Percentiles rank a stretch among this genome's conserved stretches.
These are phyloP conservation scores for Termitomyces sp. DNA, from an alignment of 768 basidiomycete species.

Conservation along the genomic window DNA sequence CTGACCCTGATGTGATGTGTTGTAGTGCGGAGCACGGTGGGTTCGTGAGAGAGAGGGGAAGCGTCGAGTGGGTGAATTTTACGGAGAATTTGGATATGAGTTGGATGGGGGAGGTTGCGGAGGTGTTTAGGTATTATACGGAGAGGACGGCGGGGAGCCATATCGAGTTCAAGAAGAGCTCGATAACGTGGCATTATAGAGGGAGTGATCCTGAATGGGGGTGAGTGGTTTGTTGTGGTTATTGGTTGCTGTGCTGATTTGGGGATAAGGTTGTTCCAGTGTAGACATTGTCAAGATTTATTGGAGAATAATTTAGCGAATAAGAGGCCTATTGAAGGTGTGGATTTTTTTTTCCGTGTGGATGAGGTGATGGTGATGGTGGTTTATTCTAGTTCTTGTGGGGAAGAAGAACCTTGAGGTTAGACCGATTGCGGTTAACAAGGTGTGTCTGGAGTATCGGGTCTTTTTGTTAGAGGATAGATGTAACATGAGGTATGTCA, in stretches of 20 bases:
- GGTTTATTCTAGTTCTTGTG: conserved; percentile 58
- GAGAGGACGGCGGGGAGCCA: conserved; percentile 96
- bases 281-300: conserved; percentile 93
- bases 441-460: conserved; percentile 31
- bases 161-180: conserved; percentile 96
- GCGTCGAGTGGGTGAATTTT: conserved; percentile 73
- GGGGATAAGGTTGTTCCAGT: conserved; percentile 71
- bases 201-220: conserved; percentile 94
- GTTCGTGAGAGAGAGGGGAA: conserved; percentile 75
- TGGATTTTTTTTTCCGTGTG: conserved; percentile 10
- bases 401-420: conserved; percentile 99
- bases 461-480: not conserved
- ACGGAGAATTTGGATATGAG: conserved; percentile 93
- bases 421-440: conserved; percentile 91
- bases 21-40: conserved; percentile 96
- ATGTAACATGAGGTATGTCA: not conserved
- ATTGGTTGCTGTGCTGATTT: not conserved
- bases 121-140: conserved; percentile 95
- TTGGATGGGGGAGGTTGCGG: conserved; percentile 94
- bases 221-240: conserved; percentile 33
- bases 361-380: not conserved
- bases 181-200: conserved; percentile 98
- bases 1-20: too few species aligned
- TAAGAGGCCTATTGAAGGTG: conserved; percentile 91
- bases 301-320: conserved; percentile 91